These are phyloP conservation scores for Gastrodia elata DNA, from an alignment of 106 monocot genomes.

Conservation along the genomic window DNA sequence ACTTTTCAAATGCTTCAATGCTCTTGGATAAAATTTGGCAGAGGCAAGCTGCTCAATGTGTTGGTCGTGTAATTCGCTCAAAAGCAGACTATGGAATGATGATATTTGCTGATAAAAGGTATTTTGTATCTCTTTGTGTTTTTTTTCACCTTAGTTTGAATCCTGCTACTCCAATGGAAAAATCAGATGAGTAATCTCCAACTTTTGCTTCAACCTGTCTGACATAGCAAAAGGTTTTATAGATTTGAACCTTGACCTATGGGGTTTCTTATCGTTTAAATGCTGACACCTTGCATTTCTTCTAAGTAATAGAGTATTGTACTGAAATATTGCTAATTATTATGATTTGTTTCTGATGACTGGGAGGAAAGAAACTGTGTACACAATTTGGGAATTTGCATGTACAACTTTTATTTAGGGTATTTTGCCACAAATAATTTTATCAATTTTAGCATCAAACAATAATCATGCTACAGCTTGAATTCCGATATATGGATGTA, in stretches of 20 bases:
- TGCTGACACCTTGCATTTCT: neutral
- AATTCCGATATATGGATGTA: neutral
- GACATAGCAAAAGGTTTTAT: neutral
- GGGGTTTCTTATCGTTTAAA: neutral
- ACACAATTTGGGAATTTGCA: too few relatives aligned
- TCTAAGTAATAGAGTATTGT: too few relatives aligned
- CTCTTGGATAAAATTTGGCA: slow-evolving; percentile 10
- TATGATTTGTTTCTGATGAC: neutral
- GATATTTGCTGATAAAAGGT: slow-evolving; percentile 99
- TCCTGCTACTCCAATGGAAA: neutral
- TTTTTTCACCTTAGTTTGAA: neutral
- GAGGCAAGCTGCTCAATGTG: slow-evolving; percentile 99
- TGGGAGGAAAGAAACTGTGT: neutral
- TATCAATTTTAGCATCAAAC: neutral
- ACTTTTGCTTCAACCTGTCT: neutral
- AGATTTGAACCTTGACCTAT: neutral
- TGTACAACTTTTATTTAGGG: too few relatives aligned
- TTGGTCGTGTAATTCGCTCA: slow-evolving; percentile 96
- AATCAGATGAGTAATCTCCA: neutral
- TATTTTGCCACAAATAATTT: neutral
- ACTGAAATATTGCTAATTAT: neutral
- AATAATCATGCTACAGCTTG: neutral
- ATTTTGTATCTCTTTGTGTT: slow-evolving; percentile 3
- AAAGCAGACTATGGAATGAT: slow-evolving; percentile 99
- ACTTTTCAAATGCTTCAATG: neutral